Evolutionary conservation across 2,329 filamentous ascomycete species (phyloP).

Genomic region (Xylaria sp.): DNA sequence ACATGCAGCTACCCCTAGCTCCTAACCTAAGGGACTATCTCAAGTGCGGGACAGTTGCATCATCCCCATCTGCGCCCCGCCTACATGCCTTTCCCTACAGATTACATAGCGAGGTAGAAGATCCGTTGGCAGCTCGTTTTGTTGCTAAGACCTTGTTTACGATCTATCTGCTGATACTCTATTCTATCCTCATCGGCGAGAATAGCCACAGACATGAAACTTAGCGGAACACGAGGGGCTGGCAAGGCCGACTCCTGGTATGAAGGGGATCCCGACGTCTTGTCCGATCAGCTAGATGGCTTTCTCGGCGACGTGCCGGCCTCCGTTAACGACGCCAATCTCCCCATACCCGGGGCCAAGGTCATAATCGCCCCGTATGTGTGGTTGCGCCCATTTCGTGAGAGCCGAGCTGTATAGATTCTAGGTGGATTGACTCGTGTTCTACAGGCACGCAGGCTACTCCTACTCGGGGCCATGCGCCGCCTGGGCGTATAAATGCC

Average conservation of each 20-base stretch:
- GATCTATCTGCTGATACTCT: not conserved
- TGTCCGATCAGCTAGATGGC: conserved; percentile 76
- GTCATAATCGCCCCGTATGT: conserved; percentile 93
- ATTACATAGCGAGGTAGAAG: not conserved
- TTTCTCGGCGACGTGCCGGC: conserved; percentile 80
- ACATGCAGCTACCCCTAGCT: not conserved
- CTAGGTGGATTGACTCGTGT: conserved; percentile 28
- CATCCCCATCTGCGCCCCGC: not conserved
- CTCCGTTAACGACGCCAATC: conserved; percentile 65
- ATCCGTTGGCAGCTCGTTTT: not conserved
- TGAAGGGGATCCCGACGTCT: conserved; percentile 65
- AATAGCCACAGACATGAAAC: conserved; percentile 17
- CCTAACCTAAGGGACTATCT: not conserved
- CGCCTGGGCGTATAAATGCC: conserved; percentile 91
- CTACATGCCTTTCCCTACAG: not conserved
- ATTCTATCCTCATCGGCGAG: not conserved
- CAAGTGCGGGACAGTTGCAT: conserved; percentile 33
- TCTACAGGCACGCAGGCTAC: conserved; percentile 87
- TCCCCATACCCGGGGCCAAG: conserved; percentile 80
- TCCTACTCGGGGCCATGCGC: conserved; percentile 90
- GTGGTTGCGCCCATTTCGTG: conserved; percentile 30
- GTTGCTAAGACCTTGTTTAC: not conserved
- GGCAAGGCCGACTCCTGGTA: conserved; percentile 94
- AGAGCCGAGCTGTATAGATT: conserved; percentile 19
- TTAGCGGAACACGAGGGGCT: conserved; percentile 60